Evolutionary conservation across 1,284 basidiomycete species (phyloP).

Genomic region (Naganishia liquefaciens): DNA sequence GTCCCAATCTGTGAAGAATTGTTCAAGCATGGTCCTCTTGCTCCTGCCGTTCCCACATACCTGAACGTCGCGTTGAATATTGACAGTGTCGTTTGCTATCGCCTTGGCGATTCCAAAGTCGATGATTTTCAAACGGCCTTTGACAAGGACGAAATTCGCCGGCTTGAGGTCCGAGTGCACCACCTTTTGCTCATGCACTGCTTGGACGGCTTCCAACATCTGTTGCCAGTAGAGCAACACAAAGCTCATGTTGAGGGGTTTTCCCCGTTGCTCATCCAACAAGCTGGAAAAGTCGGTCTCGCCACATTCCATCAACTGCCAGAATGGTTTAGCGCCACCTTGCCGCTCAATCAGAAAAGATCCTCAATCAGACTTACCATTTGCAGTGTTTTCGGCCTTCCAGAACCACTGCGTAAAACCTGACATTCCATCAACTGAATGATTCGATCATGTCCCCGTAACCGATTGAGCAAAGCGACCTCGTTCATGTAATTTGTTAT

Average conservation of each 20-base stretch:
- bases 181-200: constrained; percentile 93
- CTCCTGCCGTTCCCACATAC: constrained; percentile 83
- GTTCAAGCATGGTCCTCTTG: constrained; percentile 94
- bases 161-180: constrained; percentile 96
- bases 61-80: constrained; percentile 91
- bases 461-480: constrained; percentile 78
- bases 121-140: constrained; percentile 88
- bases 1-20: constrained; percentile 77
- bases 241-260: constrained; percentile 85
- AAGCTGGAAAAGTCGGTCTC: constrained; percentile 83
- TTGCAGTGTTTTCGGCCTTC: constrained; percentile 67
- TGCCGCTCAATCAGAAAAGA: too few relatives aligned
- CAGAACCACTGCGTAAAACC: constrained; percentile 61
- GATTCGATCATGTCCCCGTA: constrained; percentile 83
- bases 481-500: constrained; percentile 93
- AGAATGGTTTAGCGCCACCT: not conserved
- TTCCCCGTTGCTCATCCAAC: constrained; percentile 74
- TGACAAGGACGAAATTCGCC: constrained; percentile 92
- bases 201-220: constrained; percentile 93
- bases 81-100: constrained; percentile 94
- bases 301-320: constrained; percentile 82
- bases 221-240: constrained; percentile 94
- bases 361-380: constrained; percentile 57
- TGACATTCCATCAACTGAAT: constrained; percentile 87
- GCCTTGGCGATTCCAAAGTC: constrained; percentile 97